phyloP scores from a whole-genome alignment of 1,284 basidiomycete genomes.

The Irpex sp. region DNA sequence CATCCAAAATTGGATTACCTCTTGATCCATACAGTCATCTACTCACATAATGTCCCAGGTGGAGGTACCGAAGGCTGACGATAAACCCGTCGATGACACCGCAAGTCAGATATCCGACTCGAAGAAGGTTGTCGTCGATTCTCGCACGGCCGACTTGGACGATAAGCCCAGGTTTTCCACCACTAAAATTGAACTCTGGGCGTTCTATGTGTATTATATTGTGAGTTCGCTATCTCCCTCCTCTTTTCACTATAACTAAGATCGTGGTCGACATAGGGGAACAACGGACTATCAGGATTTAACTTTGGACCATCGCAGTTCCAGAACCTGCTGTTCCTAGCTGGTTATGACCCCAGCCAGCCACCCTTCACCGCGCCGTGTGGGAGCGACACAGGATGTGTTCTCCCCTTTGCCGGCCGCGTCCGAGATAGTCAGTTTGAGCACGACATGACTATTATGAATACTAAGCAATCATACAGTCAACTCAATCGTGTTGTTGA shows the following conservation, averaged over 20 bases:
- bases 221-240: slow-evolving; percentile 25
- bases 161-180: slow-evolving; percentile 35
- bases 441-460: neutral
- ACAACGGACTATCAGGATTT: slow-evolving; percentile 70
- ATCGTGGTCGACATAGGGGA: slow-evolving; percentile 39
- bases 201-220: slow-evolving; percentile 71
- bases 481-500: slow-evolving; percentile 74
- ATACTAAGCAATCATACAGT: slow-evolving; percentile 36
- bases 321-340: slow-evolving; percentile 70
- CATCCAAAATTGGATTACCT: too few species aligned
- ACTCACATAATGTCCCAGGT: neutral
- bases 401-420: slow-evolving; percentile 63
- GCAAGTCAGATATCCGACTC: neutral
- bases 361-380: slow-evolving; percentile 53
- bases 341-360: slow-evolving; percentile 63
- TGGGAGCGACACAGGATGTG: slow-evolving; percentile 46
- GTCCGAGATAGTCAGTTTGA: slow-evolving; percentile 52
- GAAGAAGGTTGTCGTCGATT: neutral
- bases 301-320: slow-evolving; percentile 77
- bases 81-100: neutral
- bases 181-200: slow-evolving; percentile 57
- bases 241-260: neutral
- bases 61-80: neutral
- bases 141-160: neutral
- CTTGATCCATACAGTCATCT: neutral